Conservation (phyloP, 371 early-diverging fungal genomes). For the Mortierella sp. region DNA sequence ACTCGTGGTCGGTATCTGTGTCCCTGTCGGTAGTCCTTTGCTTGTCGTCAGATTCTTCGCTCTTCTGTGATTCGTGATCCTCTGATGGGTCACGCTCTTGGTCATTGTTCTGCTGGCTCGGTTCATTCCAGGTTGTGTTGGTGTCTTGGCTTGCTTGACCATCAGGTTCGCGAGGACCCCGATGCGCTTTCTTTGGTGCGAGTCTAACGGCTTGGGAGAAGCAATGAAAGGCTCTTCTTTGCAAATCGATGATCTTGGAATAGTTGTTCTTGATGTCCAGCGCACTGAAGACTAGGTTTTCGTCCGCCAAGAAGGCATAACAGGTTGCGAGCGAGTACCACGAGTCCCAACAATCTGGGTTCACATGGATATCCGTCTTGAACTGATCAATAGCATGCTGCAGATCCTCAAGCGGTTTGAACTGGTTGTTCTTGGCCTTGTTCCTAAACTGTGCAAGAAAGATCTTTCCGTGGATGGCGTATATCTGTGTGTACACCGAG, state of each 20-base stretch:
- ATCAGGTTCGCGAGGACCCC: not conserved
- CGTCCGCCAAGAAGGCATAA: conserved; percentile 69
- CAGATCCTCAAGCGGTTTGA: conserved; percentile 68
- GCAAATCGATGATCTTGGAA: conserved; percentile 65
- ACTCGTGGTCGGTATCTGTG: conserved; percentile 20
- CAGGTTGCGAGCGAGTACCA: conserved; percentile 76
- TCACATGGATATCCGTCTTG: conserved; percentile 64
- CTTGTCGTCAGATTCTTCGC: not conserved
- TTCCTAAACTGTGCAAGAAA: conserved; percentile 66
- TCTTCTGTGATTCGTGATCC: conserved; percentile 11
- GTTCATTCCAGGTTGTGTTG: not conserved
- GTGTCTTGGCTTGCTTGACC: not conserved
- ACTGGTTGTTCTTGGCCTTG: conserved; percentile 61
- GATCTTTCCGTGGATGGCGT: conserved; percentile 72
- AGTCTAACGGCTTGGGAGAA: conserved; percentile 42
- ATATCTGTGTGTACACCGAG: conserved; percentile 59
- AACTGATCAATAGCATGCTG: conserved; percentile 71
- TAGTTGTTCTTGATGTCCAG: conserved; percentile 63
- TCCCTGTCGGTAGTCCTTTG: not conserved
- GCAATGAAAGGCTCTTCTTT: conserved; percentile 59
- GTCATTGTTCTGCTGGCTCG: conserved; percentile 2
- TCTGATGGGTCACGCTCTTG: conserved; percentile 7
- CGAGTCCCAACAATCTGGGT: conserved; percentile 66
- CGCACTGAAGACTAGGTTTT: conserved; percentile 75
- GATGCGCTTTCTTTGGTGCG: conserved; percentile 22